phyloP scores from a whole-genome alignment of 495 filamentous ascomycete genomes.

The Annulohypoxylon bovei region DNA sequence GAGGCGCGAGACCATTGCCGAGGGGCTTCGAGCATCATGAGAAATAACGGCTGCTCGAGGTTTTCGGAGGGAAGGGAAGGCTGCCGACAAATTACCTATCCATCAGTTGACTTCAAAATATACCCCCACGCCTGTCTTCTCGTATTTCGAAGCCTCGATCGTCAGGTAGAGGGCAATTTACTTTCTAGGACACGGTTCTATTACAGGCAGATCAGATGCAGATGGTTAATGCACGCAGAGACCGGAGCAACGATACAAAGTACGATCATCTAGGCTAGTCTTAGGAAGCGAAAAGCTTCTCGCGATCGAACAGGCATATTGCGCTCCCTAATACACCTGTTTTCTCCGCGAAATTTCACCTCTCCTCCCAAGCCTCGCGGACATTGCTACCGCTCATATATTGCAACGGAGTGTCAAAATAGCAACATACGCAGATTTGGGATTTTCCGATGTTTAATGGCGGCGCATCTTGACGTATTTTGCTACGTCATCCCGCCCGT shows the following conservation, averaged over 20 bases:
- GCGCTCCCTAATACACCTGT: constrained; percentile 40
- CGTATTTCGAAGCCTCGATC: constrained; percentile 35
- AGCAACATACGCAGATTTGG: constrained; percentile 1
- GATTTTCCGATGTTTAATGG: constrained; percentile 16
- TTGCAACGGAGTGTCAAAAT: constrained; percentile 13
- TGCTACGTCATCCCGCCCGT: constrained; percentile 35
- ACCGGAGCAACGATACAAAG: constrained; percentile 28
- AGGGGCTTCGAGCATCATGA: constrained; percentile 42
- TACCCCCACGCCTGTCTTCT: constrained; percentile 38
- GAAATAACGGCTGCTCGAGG: constrained; percentile 47
- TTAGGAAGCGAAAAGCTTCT: constrained; percentile 26
- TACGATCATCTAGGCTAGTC: constrained; percentile 34
- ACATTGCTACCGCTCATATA: background rate
- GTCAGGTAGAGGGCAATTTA: constrained; percentile 41
- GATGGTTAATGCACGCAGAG: constrained; percentile 21
- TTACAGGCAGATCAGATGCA: constrained; percentile 23
- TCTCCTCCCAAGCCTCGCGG: background rate
- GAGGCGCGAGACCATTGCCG: constrained; percentile 20
- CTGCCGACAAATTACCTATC: constrained; percentile 34
- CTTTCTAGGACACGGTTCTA: constrained; percentile 39
- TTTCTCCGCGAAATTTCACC: constrained; percentile 17
- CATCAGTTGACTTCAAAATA: constrained; percentile 42
- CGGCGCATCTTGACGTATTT: constrained; percentile 38
- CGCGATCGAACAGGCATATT: constrained; percentile 27
- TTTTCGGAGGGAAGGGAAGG: constrained; percentile 34